phyloP scores from a whole-genome alignment of 805 yeast species.

The Cyberlindnera xylosilytica region DNA sequence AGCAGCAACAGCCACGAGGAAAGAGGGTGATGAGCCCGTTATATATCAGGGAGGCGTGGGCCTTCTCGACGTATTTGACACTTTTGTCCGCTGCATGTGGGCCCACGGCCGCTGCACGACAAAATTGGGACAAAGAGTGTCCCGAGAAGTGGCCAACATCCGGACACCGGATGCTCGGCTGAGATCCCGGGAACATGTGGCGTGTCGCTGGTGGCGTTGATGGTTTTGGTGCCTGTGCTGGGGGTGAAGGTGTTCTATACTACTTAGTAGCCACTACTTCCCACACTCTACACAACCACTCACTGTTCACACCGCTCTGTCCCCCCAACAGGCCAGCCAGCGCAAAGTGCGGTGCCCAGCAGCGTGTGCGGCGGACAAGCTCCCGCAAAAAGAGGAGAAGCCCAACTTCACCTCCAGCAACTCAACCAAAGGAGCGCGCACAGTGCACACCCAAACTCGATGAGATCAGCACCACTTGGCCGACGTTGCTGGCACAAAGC shows the following conservation, averaged over 20 bases:
- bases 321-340: not conserved
- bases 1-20: not conserved
- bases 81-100: constrained; percentile 13
- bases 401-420: constrained; percentile 16
- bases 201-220: too few species aligned
- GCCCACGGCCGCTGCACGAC: constrained; percentile 5
- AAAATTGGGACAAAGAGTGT: not conserved
- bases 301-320: too few species aligned
- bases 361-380: constrained; percentile 12
- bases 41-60: not conserved
- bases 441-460: not conserved
- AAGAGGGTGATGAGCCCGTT: constrained; percentile 2
- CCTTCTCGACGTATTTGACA: constrained; percentile 1
- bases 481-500: too few species aligned
- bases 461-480: not conserved
- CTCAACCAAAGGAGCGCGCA: constrained; percentile 4
- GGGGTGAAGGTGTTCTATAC: too few species aligned
- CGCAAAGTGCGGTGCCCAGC: too few species aligned
- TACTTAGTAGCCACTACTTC: too few species aligned
- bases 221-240: too few species aligned
- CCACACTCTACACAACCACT: too few species aligned
- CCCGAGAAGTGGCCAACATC: not conserved
- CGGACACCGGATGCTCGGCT: not conserved
- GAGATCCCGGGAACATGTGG: too few species aligned
- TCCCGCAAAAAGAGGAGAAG: constrained; percentile 7